These are phyloP conservation scores for Oropetium thomaeum DNA, from an alignment of 176 grass and related monocot genomes.

Conservation along the genomic window DNA sequence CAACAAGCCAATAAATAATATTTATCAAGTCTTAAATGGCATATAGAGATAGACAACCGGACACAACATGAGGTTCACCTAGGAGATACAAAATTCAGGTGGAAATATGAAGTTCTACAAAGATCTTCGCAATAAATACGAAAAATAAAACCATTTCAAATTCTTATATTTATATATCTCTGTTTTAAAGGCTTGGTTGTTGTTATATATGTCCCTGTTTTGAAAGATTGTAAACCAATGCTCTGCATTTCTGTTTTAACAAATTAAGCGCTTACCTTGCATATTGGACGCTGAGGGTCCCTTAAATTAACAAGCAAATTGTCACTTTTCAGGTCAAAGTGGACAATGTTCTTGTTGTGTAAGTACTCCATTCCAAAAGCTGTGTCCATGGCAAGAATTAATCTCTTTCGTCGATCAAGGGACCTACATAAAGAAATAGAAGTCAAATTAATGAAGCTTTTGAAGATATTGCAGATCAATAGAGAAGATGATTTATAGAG, in stretches of 20 bases:
- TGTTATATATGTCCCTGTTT: background rate
- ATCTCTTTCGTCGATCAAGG: slow-evolving; percentile 64
- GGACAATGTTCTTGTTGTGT: slow-evolving; percentile 95
- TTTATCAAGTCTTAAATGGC: background rate
- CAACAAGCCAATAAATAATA: background rate
- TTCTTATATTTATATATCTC: background rate
- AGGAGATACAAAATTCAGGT: slow-evolving; percentile 13
- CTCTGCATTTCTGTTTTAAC: background rate
- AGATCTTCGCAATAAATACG: background rate
- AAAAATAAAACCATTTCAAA: background rate
- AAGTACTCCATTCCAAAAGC: slow-evolving; percentile 99
- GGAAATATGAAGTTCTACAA: background rate
- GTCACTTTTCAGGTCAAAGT: slow-evolving; percentile 98
- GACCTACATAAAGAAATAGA: slow-evolving; percentile 43
- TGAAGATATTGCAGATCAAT: slow-evolving; percentile 15
- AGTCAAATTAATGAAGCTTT: slow-evolving; percentile 2
- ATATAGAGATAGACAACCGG: background rate
- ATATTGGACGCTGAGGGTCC: slow-evolving; percentile 98
- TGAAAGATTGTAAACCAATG: background rate
- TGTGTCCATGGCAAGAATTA: slow-evolving; percentile 97
- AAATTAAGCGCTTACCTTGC: slow-evolving; percentile 59
- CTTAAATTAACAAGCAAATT: slow-evolving; percentile 99
- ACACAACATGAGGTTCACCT: background rate
- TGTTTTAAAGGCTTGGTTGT: too few species aligned
- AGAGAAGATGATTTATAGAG: slow-evolving; percentile 5